These are phyloP conservation scores for Smallanthus sonchifolius DNA, from an alignment of 129 eudicot species.

Conservation along the genomic window DNA sequence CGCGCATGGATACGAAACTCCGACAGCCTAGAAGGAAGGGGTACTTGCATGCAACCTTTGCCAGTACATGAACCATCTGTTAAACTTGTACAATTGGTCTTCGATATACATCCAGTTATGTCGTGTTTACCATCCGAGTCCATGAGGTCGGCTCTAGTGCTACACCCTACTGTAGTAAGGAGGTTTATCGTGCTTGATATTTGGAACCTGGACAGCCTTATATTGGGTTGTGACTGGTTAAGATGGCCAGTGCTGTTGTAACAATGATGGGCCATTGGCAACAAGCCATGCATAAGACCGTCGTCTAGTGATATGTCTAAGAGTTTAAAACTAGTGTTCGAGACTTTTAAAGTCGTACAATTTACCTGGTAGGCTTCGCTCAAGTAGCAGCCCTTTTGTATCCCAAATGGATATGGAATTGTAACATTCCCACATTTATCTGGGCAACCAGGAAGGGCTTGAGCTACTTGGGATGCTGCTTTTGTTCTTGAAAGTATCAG, in stretches of 20 bases:
- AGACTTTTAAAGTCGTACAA: too few species aligned
- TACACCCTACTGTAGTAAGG: constrained; percentile 23
- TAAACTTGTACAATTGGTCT: neutral
- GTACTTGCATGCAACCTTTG: constrained; percentile 23
- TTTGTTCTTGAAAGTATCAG: too few species aligned
- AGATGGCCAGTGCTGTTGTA: neutral
- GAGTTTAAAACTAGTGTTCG: too few species aligned
- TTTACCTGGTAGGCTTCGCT: too few species aligned
- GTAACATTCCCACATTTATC: too few species aligned
- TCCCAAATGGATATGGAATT: too few species aligned
- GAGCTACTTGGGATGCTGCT: too few species aligned
- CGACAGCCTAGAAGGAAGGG: neutral
- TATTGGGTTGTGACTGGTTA: neutral
- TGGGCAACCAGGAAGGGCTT: too few species aligned
- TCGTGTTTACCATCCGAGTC: neutral
- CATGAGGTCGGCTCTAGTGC: neutral
- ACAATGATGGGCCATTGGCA: constrained; percentile 18
- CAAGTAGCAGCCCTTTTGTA: too few species aligned
- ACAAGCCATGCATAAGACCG: constrained; percentile 8
- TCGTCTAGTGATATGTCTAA: too few species aligned
- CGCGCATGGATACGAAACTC: too few species aligned
- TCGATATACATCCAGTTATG: constrained; percentile 6
- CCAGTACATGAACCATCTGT: constrained; percentile 12
- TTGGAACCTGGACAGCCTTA: constrained; percentile 2
- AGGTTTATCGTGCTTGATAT: constrained; percentile 10